Evolutionary conservation across 2,329 filamentous ascomycete species (phyloP).

Genomic region (Coniochaeta pulveracea): DNA sequence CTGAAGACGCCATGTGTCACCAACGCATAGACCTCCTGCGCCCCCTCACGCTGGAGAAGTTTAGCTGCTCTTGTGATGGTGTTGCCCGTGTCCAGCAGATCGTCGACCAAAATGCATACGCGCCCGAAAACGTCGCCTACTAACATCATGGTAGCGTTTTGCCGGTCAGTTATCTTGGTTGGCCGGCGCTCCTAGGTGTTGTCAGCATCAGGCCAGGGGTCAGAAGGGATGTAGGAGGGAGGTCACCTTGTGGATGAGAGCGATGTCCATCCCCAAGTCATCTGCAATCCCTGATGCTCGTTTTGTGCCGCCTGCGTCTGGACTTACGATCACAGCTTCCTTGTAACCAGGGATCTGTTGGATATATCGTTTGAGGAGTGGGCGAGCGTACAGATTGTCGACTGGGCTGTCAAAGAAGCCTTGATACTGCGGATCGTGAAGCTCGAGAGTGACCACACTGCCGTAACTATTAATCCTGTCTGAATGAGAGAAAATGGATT

Average conservation of each 20-base stretch:
- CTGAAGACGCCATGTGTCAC: slow-evolving; percentile 93
- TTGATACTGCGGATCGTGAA: slow-evolving; percentile 86
- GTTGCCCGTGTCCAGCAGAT: slow-evolving; percentile 91
- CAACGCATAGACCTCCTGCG: slow-evolving; percentile 81
- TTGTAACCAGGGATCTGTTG: slow-evolving; percentile 76
- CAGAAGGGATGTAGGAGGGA: too few relatives aligned
- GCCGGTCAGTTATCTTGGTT: slow-evolving; percentile 61
- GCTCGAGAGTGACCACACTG: neutral
- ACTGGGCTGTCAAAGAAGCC: slow-evolving; percentile 98
- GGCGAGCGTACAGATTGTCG: slow-evolving; percentile 87
- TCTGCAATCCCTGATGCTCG: slow-evolving; percentile 92
- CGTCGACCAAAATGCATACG: slow-evolving; percentile 82
- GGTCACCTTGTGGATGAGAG: slow-evolving; percentile 89
- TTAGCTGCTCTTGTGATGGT: slow-evolving; percentile 95
- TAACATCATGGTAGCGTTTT: slow-evolving; percentile 76
- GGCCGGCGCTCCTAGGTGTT: slow-evolving; percentile 35
- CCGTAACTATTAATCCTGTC: neutral
- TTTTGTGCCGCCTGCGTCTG: slow-evolving; percentile 94
- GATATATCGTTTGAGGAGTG: slow-evolving; percentile 59
- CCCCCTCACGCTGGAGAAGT: slow-evolving; percentile 90
- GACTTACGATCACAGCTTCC: slow-evolving; percentile 85
- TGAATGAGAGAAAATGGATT: slow-evolving; percentile 5
- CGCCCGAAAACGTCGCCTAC: slow-evolving; percentile 63
- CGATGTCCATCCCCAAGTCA: slow-evolving; percentile 86
- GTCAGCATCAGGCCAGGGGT: too few relatives aligned